Evolutionary conservation across 192 early-diverging fungal genomes (phyloP).

Genomic region (Mortierella antarctica): DNA sequence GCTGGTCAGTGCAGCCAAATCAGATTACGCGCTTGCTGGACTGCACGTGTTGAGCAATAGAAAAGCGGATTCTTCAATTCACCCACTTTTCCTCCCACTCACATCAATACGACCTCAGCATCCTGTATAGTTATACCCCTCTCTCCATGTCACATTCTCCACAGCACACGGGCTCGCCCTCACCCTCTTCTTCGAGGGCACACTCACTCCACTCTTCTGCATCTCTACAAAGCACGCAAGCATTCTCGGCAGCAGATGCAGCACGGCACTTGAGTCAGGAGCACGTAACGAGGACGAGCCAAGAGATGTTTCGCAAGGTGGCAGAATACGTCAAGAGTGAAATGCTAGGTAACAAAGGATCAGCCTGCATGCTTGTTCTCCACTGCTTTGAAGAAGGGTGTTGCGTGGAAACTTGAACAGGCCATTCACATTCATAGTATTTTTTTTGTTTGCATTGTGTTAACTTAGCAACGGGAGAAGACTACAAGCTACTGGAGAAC

Average conservation of each 20-base stretch:
- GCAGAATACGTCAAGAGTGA: constrained; percentile 55
- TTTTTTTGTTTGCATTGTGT: background rate
- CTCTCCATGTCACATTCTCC: background rate
- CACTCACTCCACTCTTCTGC: constrained; percentile 31
- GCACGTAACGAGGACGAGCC: constrained; percentile 54
- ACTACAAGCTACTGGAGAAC: constrained; percentile 55
- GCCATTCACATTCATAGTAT: too few species aligned
- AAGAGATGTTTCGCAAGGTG: constrained; percentile 56
- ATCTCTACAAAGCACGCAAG: constrained; percentile 21
- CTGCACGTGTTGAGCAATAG: background rate
- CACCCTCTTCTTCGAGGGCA: constrained; percentile 28
- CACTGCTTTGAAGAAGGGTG: too few species aligned
- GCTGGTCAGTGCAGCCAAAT: too few species aligned
- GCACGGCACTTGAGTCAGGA: constrained; percentile 40
- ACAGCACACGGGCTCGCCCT: constrained; percentile 1
- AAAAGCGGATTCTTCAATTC: background rate
- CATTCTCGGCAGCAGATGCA: constrained; percentile 37
- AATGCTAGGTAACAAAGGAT: constrained; percentile 34
- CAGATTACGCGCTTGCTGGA: too few species aligned
- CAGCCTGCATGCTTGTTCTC: background rate
- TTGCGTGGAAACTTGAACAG: too few species aligned
- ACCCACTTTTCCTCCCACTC: background rate
- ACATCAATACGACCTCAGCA: background rate
- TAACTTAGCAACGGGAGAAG: constrained; percentile 50
- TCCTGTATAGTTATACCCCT: background rate